These are phyloP conservation scores for Penicillium sp. DNA, from an alignment of 2,329 filamentous ascomycete genomes.

Conservation along the genomic window DNA sequence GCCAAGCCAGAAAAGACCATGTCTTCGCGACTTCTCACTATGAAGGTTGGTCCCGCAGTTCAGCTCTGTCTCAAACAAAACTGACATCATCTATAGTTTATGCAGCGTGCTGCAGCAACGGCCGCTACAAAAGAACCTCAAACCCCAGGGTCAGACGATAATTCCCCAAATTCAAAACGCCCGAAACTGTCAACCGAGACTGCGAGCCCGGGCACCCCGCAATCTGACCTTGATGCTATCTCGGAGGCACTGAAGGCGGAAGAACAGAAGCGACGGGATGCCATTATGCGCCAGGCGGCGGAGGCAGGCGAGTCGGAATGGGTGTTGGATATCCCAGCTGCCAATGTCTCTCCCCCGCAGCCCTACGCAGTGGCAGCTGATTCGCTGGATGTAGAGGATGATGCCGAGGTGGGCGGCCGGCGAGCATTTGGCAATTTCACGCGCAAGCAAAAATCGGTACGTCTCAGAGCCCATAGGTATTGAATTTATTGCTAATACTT, in stretches of 20 bases:
- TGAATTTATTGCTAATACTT: not conserved
- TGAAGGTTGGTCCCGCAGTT: constrained; percentile 65
- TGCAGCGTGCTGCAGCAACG: constrained; percentile 81
- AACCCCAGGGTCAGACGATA: constrained; percentile 54
- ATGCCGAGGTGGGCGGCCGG: constrained; percentile 37
- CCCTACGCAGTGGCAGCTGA: constrained; percentile 38
- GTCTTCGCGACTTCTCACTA: constrained; percentile 86
- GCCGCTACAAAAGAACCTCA: constrained; percentile 47
- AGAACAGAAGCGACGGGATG: constrained; percentile 46
- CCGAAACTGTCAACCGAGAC: constrained; percentile 35
- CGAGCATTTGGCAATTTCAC: constrained; percentile 46
- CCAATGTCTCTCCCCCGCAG: constrained; percentile 22
- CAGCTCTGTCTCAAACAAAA: not conserved
- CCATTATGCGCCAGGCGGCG: constrained; percentile 44
- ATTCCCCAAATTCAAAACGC: constrained; percentile 41
- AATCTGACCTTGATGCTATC: constrained; percentile 45
- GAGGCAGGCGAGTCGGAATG: constrained; percentile 51
- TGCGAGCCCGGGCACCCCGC: constrained; percentile 25
- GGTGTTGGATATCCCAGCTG: constrained; percentile 42
- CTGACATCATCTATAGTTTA: constrained; percentile 62
- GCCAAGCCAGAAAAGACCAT: constrained; percentile 69
- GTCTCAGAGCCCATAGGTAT: constrained; percentile 14
- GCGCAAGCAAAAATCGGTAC: constrained; percentile 34
- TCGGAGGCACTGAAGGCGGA: constrained; percentile 46
- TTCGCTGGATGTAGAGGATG: constrained; percentile 39